Base-by-base conservation (phyloP, 169 alveolate genomes). In the Cryptosporidium andersoni region DNA sequence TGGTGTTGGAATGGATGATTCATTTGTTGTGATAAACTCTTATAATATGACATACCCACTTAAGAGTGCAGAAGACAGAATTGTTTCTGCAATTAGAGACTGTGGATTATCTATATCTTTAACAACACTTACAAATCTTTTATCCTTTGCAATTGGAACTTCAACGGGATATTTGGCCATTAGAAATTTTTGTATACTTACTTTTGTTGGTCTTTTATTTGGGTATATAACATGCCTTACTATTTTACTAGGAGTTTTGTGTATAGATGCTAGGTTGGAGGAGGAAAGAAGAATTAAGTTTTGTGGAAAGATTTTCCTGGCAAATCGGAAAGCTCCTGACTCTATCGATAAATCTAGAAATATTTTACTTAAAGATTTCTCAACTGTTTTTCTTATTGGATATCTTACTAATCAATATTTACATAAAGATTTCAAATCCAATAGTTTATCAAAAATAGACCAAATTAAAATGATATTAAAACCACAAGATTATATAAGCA, bases 1-100 rank as follows among this genome's bases (percentile, higher is more conserved):
- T 14, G 95, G 95, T 39, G 93, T 92, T 34, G 94, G 95, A 12
- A 92, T 92, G 14, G 95, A 92, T 53, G 95, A 92, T 47, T 90
- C 91, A 2, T 92, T 91, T 66, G 95, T 92, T 12, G 89, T 92
- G 2, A 56, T 92, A 56, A 92, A 92, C 81, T 90, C 94, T 0
- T 92, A 90, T 51, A 81, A 93, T 0, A 82, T 92, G 64, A 81
- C 94, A 6, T 91, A 82, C 55, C 92, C 90, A 65, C 65, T 88
- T 52, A 89, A 91, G 36, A 88, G 88, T 58, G 92, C 94, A 34
- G 91, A 88, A 25, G 92, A 90, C 43, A 82, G 95, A 63, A 81
- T 93, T 60, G 92, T 82, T 63, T 74, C 90, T 58, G 88, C 95
- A 51, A 51, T 93, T 45, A 90, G 90, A 58, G 95, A 93, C 43